Base-by-base conservation (phyloP, 2,329 filamentous ascomycete species). In the Phialophora macrospora region DNA sequence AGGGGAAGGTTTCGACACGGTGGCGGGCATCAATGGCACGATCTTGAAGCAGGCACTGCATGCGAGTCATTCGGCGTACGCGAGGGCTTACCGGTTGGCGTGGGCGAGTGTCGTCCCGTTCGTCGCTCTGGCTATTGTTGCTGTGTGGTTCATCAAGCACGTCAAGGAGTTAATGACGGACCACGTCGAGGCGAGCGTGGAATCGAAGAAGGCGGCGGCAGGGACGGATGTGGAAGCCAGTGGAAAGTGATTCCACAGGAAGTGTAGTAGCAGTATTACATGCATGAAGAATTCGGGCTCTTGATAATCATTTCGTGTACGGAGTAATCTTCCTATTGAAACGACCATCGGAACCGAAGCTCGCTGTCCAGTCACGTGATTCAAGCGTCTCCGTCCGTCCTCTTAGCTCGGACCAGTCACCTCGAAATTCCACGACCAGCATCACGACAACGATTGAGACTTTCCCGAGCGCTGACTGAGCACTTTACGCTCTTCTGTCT, bases 111-210 rank as follows among this genome's bases (percentile, higher is more conserved):
- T 84, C 22, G 80, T 84, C 5, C 83, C 83, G 0, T 84, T 85
- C 71, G 79, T 84, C 1, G 80, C 83, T 4, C 68, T 84, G 32
- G 82, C 81, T 1, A 74, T 82, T 3, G 75, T 80, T 1, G 76
- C 79, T 0, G 78, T 84, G 5, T 75, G 73, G 11, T 77, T 79
- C 60, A 70, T 84, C 72, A 80, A 79, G 57, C 80, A 81, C 0
- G 82, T 84, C 0, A 79, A 78, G 66, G 81, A 84, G 57, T 72
- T 84, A 51, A 84, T 84, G 82, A 84, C 82, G 22, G 82, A 84
- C 67, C 80, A 82, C 73, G 79, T 85, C 8, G 83, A 85, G 73
- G 82, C 82, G 28, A 83, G 80, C 1, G 81, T 84, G 9, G 82
- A 85, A 41, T 26, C 24, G 38, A 49, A 72, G 8, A 28, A 44